These are phyloP conservation scores for Fusarium vanettenii DNA, from an alignment of 2,329 filamentous ascomycete species.

Conservation along the genomic window DNA sequence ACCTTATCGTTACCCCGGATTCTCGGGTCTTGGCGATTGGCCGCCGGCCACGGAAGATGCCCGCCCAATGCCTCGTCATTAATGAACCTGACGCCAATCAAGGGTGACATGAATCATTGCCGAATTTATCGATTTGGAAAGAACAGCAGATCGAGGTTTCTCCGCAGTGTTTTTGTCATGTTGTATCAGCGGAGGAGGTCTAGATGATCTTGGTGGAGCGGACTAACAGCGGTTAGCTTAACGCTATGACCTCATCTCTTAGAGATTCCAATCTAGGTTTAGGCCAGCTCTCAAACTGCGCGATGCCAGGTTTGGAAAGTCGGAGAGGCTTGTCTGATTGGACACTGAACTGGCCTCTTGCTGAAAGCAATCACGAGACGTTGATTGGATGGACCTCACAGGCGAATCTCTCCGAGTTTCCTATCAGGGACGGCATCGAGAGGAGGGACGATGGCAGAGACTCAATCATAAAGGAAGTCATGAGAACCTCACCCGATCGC, in stretches of 20 bases:
- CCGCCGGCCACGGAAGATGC: not conserved
- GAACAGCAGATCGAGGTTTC: not conserved
- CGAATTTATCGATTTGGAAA: not conserved
- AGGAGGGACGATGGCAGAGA: not conserved
- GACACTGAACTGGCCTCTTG: not conserved
- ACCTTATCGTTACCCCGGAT: not conserved
- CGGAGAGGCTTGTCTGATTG: not conserved
- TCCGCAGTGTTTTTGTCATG: not conserved
- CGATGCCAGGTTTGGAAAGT: not conserved
- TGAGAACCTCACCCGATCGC: not conserved
- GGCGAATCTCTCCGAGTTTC: slow-evolving; percentile 15
- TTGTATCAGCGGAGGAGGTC: not conserved
- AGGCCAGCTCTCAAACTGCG: not conserved
- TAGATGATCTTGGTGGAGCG: not conserved
- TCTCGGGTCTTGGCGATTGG: not conserved
- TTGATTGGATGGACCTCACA: not conserved
- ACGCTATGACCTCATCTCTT: slow-evolving; percentile 22
- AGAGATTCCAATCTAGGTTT: slow-evolving; percentile 24
- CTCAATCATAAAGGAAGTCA: not conserved
- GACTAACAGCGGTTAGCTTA: not conserved
- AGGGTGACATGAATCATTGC: not conserved
- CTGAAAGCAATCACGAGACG: not conserved
- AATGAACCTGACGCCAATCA: not conserved
- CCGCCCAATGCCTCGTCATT: not conserved
- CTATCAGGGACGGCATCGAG: not conserved